Conservation (phyloP, 2,329 filamentous ascomycete genomes). For the Lizonia empirigonia region DNA sequence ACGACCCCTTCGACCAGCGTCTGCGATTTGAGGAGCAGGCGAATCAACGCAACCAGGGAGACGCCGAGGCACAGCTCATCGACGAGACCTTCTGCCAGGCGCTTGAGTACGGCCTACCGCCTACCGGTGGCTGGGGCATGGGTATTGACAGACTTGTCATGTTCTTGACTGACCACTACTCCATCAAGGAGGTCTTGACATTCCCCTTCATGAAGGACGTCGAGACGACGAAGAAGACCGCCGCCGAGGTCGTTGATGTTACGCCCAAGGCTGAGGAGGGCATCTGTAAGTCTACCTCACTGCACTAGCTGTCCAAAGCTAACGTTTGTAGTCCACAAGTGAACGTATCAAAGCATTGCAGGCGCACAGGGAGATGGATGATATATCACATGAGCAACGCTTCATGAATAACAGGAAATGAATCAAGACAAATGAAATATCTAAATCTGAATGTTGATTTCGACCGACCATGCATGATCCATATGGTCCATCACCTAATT, state of each 20-base stretch:
- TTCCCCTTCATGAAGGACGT: conserved; percentile 97
- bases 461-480: no score
- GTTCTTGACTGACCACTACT: conserved; percentile 95
- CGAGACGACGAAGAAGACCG: conserved; percentile 57
- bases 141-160: conserved; percentile 93
- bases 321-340: conserved; percentile 27
- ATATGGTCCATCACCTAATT: no score
- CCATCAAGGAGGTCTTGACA: conserved; percentile 91
- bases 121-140: conserved; percentile 95
- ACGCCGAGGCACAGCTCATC: conserved; percentile 93
- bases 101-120: conserved; percentile 85
- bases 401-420: conserved; percentile 14
- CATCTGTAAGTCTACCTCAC: conserved; percentile 49
- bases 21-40: conserved; percentile 80
- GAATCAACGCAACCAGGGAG: conserved; percentile 87
- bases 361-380: conserved; percentile 12
- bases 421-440: neutral
- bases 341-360: conserved; percentile 22
- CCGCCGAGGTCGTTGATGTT: conserved; percentile 68
- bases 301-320: neutral
- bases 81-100: conserved; percentile 94
- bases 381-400: conserved; percentile 16
- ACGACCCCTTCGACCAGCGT: conserved; percentile 94
- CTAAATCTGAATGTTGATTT: no score
- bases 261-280: conserved; percentile 66